Evolutionary conservation across 2,329 filamentous ascomycete genomes (phyloP), one percentile per base, ranked within the genome.

Genomic region (Colletotrichum tofieldiae): DNA sequence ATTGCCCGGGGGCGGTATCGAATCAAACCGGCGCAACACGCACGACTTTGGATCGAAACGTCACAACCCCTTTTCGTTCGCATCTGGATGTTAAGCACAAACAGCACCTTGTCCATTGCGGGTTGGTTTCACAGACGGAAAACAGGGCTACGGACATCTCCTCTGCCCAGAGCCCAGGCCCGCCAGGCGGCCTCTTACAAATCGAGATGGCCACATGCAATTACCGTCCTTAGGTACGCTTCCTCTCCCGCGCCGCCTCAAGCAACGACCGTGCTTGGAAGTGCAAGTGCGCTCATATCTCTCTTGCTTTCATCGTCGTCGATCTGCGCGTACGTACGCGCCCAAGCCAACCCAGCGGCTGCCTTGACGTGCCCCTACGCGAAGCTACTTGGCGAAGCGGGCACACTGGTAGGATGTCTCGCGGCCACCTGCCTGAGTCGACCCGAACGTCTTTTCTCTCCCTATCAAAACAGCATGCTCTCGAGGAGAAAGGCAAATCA

Each of bases 211-310:
- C n/a, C 29, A 49, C 26, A 49, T 3, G 32, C 37, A 66, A 6
- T 41, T 41, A 23, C n/a, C 37, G 35, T 20, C 60, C 26, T 39
- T 6, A 7, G 35, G 35, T 39, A 32, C 35, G n/a, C 23, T 41
- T 29, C 23, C 29, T 14, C 49, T 55, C 23, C 29, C 47, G 65
- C 45, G 37, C 55, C 35, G 47, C 23, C 58, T 63, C 41, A 35
- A 32, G 58, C 55, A 20, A 23, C 47, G 59, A 23, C 59, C 9
- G 23, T 41, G 37, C 55, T 41, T 11, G 23, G 55, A 8, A 60
- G 56, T 29, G 35, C 56, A 63, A 47, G 65, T 67, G 55, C 64
- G 45, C 55, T n/a, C 23, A 23, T 9, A 16, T 6, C 23, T 16
- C 29, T 23, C 37, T 37, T 63, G 29, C 45, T 67, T 56, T 11